These are phyloP conservation scores for Stagonosporopsis vannaccii DNA, from an alignment of 2,329 filamentous ascomycete species.

Conservation along the genomic window DNA sequence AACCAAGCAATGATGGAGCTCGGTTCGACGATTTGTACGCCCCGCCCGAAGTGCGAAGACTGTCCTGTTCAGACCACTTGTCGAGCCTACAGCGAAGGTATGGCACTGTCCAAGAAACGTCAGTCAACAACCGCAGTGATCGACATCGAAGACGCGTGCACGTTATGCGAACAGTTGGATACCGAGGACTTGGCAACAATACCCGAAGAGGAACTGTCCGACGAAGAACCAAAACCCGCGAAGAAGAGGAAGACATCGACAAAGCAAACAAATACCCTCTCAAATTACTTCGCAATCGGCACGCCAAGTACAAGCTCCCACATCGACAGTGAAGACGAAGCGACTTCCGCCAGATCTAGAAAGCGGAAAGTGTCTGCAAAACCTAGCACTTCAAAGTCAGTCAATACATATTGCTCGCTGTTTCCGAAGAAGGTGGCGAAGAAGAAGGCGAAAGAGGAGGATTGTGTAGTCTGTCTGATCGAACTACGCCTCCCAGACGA, in stretches of 20 bases:
- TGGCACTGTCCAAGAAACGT: conserved; percentile 27
- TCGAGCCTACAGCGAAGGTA: conserved; percentile 43
- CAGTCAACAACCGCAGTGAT: conserved; percentile 16
- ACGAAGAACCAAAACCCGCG: conserved; percentile 22
- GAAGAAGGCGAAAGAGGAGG: conserved; percentile 45
- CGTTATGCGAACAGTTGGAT: conserved; percentile 37
- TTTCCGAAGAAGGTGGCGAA: conserved; percentile 47
- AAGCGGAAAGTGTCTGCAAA: conserved; percentile 35
- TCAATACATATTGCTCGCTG: conserved; percentile 41
- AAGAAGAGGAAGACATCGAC: conserved; percentile 34
- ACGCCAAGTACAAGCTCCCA: conserved; percentile 24
- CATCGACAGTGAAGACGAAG: conserved; percentile 18
- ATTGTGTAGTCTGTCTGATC: conserved; percentile 44
- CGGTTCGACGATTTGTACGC: conserved; percentile 68
- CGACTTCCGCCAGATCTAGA: conserved; percentile 10
- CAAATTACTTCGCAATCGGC: conserved; percentile 39
- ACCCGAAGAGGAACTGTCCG: conserved; percentile 27
- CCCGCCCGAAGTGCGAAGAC: conserved; percentile 62
- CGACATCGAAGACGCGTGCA: conserved; percentile 45
- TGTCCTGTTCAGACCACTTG: conserved; percentile 46
- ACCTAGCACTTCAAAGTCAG: conserved; percentile 18
- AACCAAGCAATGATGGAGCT: conserved; percentile 72
- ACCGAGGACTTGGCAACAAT: conserved; percentile 38
- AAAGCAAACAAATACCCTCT: conserved; percentile 35
- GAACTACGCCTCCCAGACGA: conserved; percentile 22